Percentiles rank a stretch among this genome's conserved stretches.
These are phyloP conservation scores for Dipodascopsis uninucleata DNA, from an alignment of 805 yeast species.

Conservation along the genomic window DNA sequence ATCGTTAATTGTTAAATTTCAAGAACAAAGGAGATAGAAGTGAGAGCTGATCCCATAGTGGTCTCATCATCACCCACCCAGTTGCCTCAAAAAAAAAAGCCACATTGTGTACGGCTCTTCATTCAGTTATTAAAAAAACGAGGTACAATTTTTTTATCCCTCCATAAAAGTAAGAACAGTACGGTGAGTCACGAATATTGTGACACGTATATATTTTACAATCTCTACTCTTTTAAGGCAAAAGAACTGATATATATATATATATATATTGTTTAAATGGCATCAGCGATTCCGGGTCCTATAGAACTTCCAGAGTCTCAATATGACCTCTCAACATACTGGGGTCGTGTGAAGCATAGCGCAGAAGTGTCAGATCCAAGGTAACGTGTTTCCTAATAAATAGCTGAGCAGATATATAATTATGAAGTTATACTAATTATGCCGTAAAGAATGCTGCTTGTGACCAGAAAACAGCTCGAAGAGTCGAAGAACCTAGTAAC, in stretches of 20 bases:
- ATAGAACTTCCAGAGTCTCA: slow-evolving; percentile 74
- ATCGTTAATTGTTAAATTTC: too few relatives aligned
- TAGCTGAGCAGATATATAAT: too few relatives aligned
- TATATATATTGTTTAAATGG: slow-evolving; percentile 64
- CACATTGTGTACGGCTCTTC: too few relatives aligned
- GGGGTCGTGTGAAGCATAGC: slow-evolving; percentile 94
- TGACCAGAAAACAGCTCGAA: slow-evolving; percentile 59
- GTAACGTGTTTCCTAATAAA: slow-evolving; percentile 19
- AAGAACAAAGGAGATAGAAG: too few relatives aligned
- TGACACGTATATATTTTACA: too few relatives aligned
- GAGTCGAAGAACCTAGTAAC: slow-evolving; percentile 62
- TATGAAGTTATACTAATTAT: not conserved
- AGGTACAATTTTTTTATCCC: too few relatives aligned
- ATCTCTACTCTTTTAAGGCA: slow-evolving; percentile 1
- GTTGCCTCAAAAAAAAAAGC: too few relatives aligned
- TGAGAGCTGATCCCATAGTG: too few relatives aligned
- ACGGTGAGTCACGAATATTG: too few relatives aligned
- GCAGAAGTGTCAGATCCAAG: slow-evolving; percentile 88
- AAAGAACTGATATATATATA: not conserved
- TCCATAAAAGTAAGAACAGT: too few relatives aligned
- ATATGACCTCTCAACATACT: slow-evolving; percentile 75
- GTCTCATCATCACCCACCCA: too few relatives aligned
- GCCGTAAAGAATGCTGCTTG: slow-evolving; percentile 59
- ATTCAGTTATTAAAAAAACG: too few relatives aligned
- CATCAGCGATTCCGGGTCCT: slow-evolving; percentile 82